Evolutionary conservation across 176 grass and related monocot genomes (phyloP).

Genomic region (Saccharum officinarum): DNA sequence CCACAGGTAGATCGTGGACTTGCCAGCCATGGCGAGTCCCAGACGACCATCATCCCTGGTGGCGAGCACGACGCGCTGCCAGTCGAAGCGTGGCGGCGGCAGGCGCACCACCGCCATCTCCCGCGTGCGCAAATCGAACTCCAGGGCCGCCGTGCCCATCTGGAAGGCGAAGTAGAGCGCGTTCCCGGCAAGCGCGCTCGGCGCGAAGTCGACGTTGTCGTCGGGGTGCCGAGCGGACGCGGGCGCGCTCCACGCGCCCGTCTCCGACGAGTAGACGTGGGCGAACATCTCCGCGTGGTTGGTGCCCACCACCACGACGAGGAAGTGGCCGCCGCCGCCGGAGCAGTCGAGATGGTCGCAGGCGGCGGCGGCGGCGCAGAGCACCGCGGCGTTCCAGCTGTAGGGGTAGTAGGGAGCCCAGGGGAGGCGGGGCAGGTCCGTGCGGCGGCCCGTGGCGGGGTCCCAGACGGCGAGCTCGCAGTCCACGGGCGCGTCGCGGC

Average conservation of each 20-base stretch:
- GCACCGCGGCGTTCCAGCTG: conserved; percentile 2
- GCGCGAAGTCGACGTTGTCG: neutral
- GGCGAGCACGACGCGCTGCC: neutral
- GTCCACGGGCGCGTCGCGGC: neutral
- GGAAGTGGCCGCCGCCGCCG: neutral
- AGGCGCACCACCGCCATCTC: neutral
- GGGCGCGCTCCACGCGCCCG: neutral
- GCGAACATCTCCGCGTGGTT: neutral
- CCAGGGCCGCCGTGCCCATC: neutral
- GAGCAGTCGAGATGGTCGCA: conserved; percentile 22
- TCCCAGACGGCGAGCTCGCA: neutral
- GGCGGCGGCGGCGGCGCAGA: neutral
- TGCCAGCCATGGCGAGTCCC: neutral
- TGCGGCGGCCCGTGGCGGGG: neutral
- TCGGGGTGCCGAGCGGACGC: neutral
- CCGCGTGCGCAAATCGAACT: conserved; percentile 5
- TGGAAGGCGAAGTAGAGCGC: conserved; percentile 5
- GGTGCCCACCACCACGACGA: conserved; percentile 1
- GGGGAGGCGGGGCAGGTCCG: neutral
- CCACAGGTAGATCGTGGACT: neutral
- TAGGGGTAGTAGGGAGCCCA: neutral
- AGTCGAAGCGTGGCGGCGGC: neutral
- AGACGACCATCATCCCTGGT: neutral
- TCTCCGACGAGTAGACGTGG: conserved; percentile 11
- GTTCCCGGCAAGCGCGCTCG: neutral